These are phyloP conservation scores for Eimeria falciformis DNA, from an alignment of 169 alveolate species.

Conservation along the genomic window DNA sequence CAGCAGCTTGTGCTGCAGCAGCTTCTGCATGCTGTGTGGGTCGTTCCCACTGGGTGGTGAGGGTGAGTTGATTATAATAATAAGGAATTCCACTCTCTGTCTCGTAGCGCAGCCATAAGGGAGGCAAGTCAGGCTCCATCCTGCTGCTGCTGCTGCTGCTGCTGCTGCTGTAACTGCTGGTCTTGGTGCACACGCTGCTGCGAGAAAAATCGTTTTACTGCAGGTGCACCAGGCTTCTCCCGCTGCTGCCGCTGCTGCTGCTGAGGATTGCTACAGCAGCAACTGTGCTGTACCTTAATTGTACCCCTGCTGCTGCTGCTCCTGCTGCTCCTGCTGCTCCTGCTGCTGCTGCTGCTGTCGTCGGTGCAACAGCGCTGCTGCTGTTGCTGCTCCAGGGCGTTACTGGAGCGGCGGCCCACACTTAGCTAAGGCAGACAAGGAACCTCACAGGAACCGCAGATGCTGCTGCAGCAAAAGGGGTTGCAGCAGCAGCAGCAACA, in stretches of 20 bases:
- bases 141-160: slow-evolving; percentile 2
- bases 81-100: background rate
- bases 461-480: too few species aligned
- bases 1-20: background rate
- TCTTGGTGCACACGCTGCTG: too few species aligned
- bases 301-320: too few species aligned
- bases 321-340: slow-evolving; percentile 46
- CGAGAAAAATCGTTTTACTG: too few species aligned
- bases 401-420: background rate
- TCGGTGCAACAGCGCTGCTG: background rate
- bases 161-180: background rate
- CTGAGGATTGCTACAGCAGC: too few species aligned
- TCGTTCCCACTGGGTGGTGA: slow-evolving; percentile 13
- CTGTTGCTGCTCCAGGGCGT: background rate
- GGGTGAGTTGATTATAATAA: slow-evolving; percentile 26
- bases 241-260: too few species aligned
- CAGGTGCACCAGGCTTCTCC: too few species aligned
- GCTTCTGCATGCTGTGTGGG: slow-evolving; percentile 32
- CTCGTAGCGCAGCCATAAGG: slow-evolving; percentile 4
- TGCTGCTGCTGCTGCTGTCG: background rate
- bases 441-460: too few species aligned
- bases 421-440: too few species aligned
- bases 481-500: too few species aligned
- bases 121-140: slow-evolving; percentile 29
- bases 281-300: too few species aligned